Evolutionary conservation across 805 yeast species (phyloP).

Genomic region (Candida loeiensis): DNA sequence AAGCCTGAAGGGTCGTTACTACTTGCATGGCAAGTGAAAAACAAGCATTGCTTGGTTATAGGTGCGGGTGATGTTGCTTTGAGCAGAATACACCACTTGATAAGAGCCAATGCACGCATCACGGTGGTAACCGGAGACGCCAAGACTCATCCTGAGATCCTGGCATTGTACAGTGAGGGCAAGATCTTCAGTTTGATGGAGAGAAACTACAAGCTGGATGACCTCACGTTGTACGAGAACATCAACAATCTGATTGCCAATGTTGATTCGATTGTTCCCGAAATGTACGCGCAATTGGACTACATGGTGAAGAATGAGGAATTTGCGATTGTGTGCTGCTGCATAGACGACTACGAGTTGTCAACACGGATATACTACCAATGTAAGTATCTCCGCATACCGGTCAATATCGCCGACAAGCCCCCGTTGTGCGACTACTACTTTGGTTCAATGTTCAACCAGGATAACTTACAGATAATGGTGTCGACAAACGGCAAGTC

Average conservation of each 20-base stretch:
- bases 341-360: constrained; percentile 66
- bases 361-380: constrained; percentile 56
- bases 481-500: constrained; percentile 80
- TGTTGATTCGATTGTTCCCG: constrained; percentile 17
- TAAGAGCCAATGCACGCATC: constrained; percentile 66
- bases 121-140: constrained; percentile 54
- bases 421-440: constrained; percentile 83
- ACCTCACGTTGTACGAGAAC: constrained; percentile 49
- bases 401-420: constrained; percentile 79
- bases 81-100: constrained; percentile 61
- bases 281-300: constrained; percentile 29
- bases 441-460: constrained; percentile 74
- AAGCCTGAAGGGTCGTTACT: constrained; percentile 53
- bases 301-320: constrained; percentile 32
- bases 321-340: constrained; percentile 68
- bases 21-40: constrained; percentile 70
- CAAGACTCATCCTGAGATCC: constrained; percentile 27
- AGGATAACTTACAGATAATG: constrained; percentile 74
- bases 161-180: constrained; percentile 30
- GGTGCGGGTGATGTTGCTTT: constrained; percentile 81
- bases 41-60: constrained; percentile 62
- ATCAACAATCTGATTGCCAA: constrained; percentile 15
- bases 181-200: constrained; percentile 38
- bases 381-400: constrained; percentile 44
- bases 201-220: constrained; percentile 45